These are phyloP conservation scores for Irpex sp. DNA, from an alignment of 1,284 basidiomycete genomes.

Conservation along the genomic window DNA sequence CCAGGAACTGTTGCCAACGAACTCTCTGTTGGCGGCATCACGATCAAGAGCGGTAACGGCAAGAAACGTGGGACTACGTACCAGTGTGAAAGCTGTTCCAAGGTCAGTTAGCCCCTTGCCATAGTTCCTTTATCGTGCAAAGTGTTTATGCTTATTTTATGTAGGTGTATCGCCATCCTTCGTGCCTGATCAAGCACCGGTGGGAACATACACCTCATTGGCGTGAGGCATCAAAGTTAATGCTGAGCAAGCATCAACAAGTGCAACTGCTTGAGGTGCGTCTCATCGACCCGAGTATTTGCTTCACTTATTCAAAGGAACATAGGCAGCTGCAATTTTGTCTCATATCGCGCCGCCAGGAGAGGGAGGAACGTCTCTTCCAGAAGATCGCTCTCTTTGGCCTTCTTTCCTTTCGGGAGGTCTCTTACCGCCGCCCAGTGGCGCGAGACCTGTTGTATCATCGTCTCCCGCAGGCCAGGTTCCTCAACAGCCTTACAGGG, in stretches of 20 bases:
- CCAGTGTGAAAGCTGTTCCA: conserved; percentile 90
- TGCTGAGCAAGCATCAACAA: conserved; percentile 96
- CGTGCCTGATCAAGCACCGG: conserved; percentile 93
- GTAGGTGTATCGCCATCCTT: conserved; percentile 91
- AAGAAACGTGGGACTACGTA: conserved; percentile 84
- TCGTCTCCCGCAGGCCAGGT: conserved; percentile 12
- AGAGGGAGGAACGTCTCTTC: conserved; percentile 73
- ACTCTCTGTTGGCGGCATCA: conserved; percentile 34
- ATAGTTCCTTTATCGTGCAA: not conserved
- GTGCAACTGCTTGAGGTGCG: conserved; percentile 91
- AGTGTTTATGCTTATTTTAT: conserved; percentile 5
- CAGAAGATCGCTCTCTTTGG: conserved; percentile 90
- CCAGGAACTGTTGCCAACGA: conserved; percentile 23
- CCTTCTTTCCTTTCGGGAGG: conserved; percentile 75
- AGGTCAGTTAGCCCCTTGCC: conserved; percentile 44
- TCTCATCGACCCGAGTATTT: conserved; percentile 9
- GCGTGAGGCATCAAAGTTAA: conserved; percentile 93
- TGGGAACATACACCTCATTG: conserved; percentile 98
- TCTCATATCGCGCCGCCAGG: conserved; percentile 72
- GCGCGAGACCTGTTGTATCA: conserved; percentile 8
- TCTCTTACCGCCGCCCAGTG: conserved; percentile 53
- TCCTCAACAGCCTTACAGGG: conserved; percentile 24
- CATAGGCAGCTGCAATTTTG: conserved; percentile 89
- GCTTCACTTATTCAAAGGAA: conserved; percentile 1
- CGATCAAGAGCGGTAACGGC: conserved; percentile 32